Evolutionary conservation across 2,329 filamentous ascomycete species (phyloP), one percentile per base, ranked within the genome.

Genomic region (Penicillium sp.): DNA sequence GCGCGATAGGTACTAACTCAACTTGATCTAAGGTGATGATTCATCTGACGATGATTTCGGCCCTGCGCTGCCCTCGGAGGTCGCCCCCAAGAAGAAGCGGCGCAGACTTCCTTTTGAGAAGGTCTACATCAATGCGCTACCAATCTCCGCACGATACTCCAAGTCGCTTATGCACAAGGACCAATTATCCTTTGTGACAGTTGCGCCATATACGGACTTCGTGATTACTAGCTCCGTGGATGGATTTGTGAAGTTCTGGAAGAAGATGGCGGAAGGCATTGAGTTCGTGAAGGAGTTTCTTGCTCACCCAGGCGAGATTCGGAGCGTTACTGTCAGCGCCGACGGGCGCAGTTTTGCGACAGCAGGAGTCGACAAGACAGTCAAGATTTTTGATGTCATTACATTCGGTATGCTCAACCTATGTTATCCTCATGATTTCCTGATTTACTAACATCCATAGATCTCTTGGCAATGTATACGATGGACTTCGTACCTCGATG

Each of bases 201-300:
- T 96, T 71, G 96, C 95, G 1, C 92, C 92, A 0, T 79, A 88
- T 56, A 97, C 93, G 56, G 94, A 97, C 64, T 99, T 99, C 70
- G 80, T 99, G 35, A 94, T 99, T 59, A 99, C 94, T 1, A 90
- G 89, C 57, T 97, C 94, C 0, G 78, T 90, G 40, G 94, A 99
- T 70, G 95, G 95, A n/a, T 88, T 93, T 0, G 93, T 97, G 64
- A 99, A 99, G 74, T 99, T 99, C 73, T 99, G 94, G 94, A 99
- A 99, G 78, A 99, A 99, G 77, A 84, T 89, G 60, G 87, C 85
- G 1, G 86, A 90, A 32, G 90, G 90, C 0, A 89, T 99, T 55
- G 95, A 99, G 76, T 99, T 99, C 68, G 93, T 97, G 49, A 99
- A 99, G 76, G 92, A 99, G 76, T 99, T 96, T 77, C 88, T 87